Base-by-base conservation (phyloP, 768 basidiomycete species). In the Lactarius deliciosus region DNA sequence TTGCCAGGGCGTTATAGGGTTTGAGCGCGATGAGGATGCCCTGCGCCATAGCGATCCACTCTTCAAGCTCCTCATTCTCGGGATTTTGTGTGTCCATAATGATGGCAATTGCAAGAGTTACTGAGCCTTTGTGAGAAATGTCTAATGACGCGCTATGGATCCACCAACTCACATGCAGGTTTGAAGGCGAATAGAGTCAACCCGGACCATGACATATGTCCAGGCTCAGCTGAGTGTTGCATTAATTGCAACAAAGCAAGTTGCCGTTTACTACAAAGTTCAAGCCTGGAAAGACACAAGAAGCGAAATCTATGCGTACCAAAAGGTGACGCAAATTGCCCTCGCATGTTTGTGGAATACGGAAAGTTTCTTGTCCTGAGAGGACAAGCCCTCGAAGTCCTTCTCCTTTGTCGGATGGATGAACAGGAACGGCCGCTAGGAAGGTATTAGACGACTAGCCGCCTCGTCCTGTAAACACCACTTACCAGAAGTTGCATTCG, bases 31-130 rank as follows among this genome's bases (percentile, higher is more conserved):
- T n/a, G 5, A 72, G 63, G 55, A 72, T 40, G 40, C 62, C 63
- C 45, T 66, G 67, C 10, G 71, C 71, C 45, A 72, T 58, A 22
- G 63, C 60, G 32, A 73, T 69, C 73, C 73, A 73, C 43, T 72
- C 73, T 58, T 72, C 73, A 2, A 73, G 57, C 61, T 73, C 73
- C 57, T 74, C 70, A 30, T 68, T 72, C 53, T 68, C 64, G 20
- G 66, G 57, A 38, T 65, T 64, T 15, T 64, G 55, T 10, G 73
- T 28, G 22, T 73, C 71, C 71, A 73, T 72, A n/a, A 74, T 63
- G 43, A 73, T 69, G 28, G 73, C 73, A 32, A 73, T 61, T 13
- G 71, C 71, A 30, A 73, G 66, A 50, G 57, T 64, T 63, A 73
- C 73, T 73, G 63, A 7, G 54, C 3, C 2, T 3, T 22, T 18